A percentile compares a stretch with the other conserved stretches of the same genome.
Evolutionary conservation across 2,329 filamentous ascomycete genomes (phyloP).

Genomic region (Fusarium chlamydosporum): DNA sequence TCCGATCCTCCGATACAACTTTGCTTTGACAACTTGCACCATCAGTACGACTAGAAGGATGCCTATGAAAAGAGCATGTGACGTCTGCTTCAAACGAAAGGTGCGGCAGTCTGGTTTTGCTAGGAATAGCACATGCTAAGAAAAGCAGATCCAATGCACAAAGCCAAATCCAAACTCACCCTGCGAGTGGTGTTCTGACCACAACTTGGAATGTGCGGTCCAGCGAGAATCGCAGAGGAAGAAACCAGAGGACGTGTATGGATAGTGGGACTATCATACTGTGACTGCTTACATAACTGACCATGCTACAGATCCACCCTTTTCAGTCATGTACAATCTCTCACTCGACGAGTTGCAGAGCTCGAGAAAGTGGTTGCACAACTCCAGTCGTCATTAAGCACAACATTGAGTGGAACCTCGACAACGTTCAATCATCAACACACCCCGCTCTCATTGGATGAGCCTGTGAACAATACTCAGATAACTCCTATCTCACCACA

Average conservation of each 20-base stretch:
- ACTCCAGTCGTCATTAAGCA: background rate
- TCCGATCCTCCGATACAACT: background rate
- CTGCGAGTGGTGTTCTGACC: conserved; percentile 5
- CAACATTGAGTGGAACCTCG: background rate
- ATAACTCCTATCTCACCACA: background rate
- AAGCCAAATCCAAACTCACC: background rate
- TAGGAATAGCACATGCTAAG: background rate
- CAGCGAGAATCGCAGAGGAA: conserved; percentile 3
- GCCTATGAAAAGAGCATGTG: conserved; percentile 14
- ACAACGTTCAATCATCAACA: background rate
- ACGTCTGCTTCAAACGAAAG: conserved; percentile 15
- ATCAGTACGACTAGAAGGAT: background rate
- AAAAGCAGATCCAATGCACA: conserved; percentile 7
- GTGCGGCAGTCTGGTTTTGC: background rate
- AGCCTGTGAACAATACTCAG: background rate
- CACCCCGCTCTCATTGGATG: background rate
- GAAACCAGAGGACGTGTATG: background rate
- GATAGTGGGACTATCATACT: too few relatives aligned
- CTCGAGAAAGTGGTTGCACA: background rate
- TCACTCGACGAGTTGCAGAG: background rate
- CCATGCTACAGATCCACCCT: background rate
- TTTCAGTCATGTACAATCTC: background rate
- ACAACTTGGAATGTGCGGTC: conserved; percentile 1
- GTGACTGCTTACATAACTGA: too few relatives aligned
- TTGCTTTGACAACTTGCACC: too few relatives aligned